These are phyloP conservation scores for Pyronema omphalodes DNA, from an alignment of 495 filamentous ascomycete genomes.

Conservation along the genomic window DNA sequence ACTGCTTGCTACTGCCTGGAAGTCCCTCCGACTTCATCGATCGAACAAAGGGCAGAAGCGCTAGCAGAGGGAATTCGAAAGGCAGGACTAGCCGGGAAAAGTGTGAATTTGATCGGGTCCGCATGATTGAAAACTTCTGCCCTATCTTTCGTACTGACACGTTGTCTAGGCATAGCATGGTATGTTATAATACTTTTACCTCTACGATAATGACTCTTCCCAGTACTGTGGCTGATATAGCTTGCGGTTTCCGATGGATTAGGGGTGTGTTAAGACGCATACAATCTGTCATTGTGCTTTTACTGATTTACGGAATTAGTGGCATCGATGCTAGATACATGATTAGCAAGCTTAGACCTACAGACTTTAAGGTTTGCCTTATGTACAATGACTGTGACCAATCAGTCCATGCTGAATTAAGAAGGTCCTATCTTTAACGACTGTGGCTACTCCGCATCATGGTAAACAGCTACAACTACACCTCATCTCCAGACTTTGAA, in stretches of 20 bases:
- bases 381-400: not conserved
- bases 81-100: slow-evolving; percentile 15
- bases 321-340: slow-evolving; percentile 86
- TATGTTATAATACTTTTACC: slow-evolving; percentile 23
- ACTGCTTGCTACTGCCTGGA: not conserved
- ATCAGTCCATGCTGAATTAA: not conserved
- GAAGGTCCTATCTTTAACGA: slow-evolving; percentile 57
- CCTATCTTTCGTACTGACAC: slow-evolving; percentile 7
- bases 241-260: not conserved
- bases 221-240: not conserved
- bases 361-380: slow-evolving; percentile 38
- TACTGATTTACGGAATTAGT: slow-evolving; percentile 29
- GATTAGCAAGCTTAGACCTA: slow-evolving; percentile 59
- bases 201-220: not conserved
- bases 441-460: slow-evolving; percentile 73
- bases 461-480: slow-evolving; percentile 29
- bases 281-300: not conserved
- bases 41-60: slow-evolving; percentile 16
- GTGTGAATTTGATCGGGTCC: slow-evolving; percentile 18
- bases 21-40: slow-evolving; percentile 20
- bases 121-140: not conserved
- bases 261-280: not conserved
- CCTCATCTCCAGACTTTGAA: not conserved
- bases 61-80: slow-evolving; percentile 17
- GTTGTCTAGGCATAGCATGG: slow-evolving; percentile 49